A percentile compares a stretch with the other conserved stretches of the same genome.
Conservation (phyloP, 768 basidiomycete species). For the Xerocomus brunneocitrinus region DNA sequence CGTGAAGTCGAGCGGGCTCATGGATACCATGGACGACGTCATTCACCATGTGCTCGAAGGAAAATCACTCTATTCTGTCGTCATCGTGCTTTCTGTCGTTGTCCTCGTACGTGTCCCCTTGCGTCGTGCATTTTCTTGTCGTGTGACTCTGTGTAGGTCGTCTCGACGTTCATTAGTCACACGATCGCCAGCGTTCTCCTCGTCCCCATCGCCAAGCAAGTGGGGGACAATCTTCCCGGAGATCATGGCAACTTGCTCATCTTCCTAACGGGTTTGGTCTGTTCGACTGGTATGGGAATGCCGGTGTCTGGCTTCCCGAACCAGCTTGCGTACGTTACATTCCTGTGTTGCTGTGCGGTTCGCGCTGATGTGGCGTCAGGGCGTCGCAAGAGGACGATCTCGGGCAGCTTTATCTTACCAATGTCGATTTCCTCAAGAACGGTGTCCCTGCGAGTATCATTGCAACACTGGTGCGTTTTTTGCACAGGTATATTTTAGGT, state of each 20-base stretch:
- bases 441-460: slow-evolving; percentile 93
- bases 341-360: neutral
- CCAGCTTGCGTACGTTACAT: slow-evolving; percentile 76
- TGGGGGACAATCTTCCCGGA: slow-evolving; percentile 70
- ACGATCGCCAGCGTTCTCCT: slow-evolving; percentile 94
- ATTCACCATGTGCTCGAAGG: slow-evolving; percentile 60
- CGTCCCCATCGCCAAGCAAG: slow-evolving; percentile 93
- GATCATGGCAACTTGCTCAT: slow-evolving; percentile 79
- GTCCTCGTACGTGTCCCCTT: slow-evolving; percentile 51
- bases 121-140: neutral
- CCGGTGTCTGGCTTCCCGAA: slow-evolving; percentile 99
- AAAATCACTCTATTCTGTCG: slow-evolving; percentile 61
- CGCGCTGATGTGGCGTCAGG: slow-evolving; percentile 34
- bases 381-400: slow-evolving; percentile 94
- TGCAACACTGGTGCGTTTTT: slow-evolving; percentile 59
- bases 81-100: slow-evolving; percentile 61
- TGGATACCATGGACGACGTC: slow-evolving; percentile 67
- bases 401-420: slow-evolving; percentile 80
- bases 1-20: slow-evolving; percentile 82
- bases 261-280: slow-evolving; percentile 89
- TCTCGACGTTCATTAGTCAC: slow-evolving; percentile 96
- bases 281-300: slow-evolving; percentile 97
- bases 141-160: slow-evolving; percentile 43
- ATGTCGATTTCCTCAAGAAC: slow-evolving; percentile 88
- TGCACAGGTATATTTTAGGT: neutral